These are phyloP conservation scores for Puccinia horiana DNA, from an alignment of 1,284 basidiomycete species.

Conservation along the genomic window DNA sequence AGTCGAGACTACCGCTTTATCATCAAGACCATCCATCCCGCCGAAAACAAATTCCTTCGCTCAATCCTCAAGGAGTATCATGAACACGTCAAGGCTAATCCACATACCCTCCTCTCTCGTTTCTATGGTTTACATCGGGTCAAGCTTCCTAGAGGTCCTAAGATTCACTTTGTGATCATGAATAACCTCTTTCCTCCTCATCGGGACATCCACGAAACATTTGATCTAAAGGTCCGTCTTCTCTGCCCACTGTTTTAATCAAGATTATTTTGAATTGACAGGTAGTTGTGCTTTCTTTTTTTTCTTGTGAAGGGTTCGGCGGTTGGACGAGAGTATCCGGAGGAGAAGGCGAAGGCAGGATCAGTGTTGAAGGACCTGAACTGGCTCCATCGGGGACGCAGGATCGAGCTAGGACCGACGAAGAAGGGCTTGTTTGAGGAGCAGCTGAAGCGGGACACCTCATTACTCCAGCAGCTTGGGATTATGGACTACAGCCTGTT, in stretches of 20 bases:
- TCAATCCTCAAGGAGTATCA: constrained; percentile 83
- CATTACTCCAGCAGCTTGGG: constrained; percentile 75
- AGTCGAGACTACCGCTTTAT: constrained; percentile 98
- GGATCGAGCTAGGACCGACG: constrained; percentile 86
- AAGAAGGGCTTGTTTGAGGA: constrained; percentile 86
- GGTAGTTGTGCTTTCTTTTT: background rate
- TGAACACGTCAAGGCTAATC: constrained; percentile 82
- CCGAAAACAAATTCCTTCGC: constrained; percentile 90
- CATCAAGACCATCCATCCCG: constrained; percentile 96
- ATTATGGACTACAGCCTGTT: constrained; percentile 98
- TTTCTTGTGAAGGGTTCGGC: constrained; percentile 69
- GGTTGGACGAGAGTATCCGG: constrained; percentile 81
- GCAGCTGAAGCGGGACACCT: constrained; percentile 82
- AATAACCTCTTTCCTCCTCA: constrained; percentile 98
- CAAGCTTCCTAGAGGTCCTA: constrained; percentile 86
- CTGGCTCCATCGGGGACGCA: constrained; percentile 81
- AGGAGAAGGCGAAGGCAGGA: constrained; percentile 75
- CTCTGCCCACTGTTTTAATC: background rate
- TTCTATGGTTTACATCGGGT: constrained; percentile 98
- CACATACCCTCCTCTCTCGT: constrained; percentile 86
- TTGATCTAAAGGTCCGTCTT: constrained; percentile 73
- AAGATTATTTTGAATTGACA: background rate
- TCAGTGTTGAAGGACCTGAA: constrained; percentile 95
- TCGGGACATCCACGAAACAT: constrained; percentile 95
- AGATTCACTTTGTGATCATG: constrained; percentile 99